Base-by-base conservation (phyloP, 1,284 basidiomycete genomes). In the Ganoderma boninense region DNA sequence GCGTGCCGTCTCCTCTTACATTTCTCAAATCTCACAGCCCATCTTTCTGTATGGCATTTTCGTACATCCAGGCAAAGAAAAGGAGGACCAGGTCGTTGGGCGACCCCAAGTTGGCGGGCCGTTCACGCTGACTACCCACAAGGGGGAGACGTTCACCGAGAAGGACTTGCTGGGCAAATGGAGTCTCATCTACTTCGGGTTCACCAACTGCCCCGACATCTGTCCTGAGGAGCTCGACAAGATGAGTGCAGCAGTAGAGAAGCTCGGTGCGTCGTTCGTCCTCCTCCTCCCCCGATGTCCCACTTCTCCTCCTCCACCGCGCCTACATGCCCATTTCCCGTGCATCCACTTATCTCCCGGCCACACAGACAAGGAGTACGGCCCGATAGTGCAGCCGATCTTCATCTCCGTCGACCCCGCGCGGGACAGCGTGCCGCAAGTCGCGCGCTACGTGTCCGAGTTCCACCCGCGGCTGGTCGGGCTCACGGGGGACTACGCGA, bases 201-300 rank as follows among this genome's bases (percentile, higher is more conserved):
- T 98, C 84, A 97, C 96, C 42, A 97, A 98, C 82, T 98, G 97
- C 81, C 98, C 97, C 4, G 98, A 99, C 82, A 99, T 99, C 71
- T 99, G 97, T 80, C 97, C 97, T 1, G 96, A 98, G 73, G 97
- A 99, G 83, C 87, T 99, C 42, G 97, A 99, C 86, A 99, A 99
- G 86, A 93, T 99, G 87, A 91, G 93, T 26, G 87, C 84, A 1
- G 92, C 97, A n/a, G 88, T 99, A 43, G 86, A 94, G 54, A 83
- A 86, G 61, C 86, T 96, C 69, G 92, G 95, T 93, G 75, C 74
- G 92, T 83, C 35, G 11, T 40, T 44, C 4, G 18, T 29, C 18
- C 18, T 49, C 29, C 42, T 46, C 10, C 13, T 4, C 10, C 23
- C 16, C 6, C 2, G 20, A 6, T 38, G 18, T 67, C 60, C 8